Percentiles rank a stretch among this genome's conserved stretches.
Evolutionary conservation across 1,139 yeast species (phyloP).

Genomic region (Lodderomyces margitis): DNA sequence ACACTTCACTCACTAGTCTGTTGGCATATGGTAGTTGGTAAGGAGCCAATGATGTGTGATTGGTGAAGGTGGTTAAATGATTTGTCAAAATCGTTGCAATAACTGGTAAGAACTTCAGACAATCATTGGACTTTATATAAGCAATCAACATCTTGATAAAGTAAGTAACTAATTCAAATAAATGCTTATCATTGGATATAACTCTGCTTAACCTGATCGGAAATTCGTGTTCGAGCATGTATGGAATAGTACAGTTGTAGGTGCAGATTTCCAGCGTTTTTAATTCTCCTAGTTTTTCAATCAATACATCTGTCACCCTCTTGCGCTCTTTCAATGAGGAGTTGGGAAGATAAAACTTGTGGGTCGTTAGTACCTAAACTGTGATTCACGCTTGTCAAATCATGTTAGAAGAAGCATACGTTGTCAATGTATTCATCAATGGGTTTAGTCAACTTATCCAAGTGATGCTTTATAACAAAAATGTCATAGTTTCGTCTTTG

Average conservation of each 20-base stretch:
- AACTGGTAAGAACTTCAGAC: background rate
- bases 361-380: background rate
- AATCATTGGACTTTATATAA: background rate
- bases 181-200: background rate
- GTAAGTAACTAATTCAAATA: slow-evolving; percentile 1
- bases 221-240: slow-evolving; percentile 1
- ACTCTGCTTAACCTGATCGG: background rate
- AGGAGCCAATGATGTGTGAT: background rate
- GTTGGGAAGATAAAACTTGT: background rate
- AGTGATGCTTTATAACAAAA: background rate
- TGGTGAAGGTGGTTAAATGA: background rate
- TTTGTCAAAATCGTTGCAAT: background rate
- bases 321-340: background rate
- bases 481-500: background rate
- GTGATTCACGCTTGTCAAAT: background rate
- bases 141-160: slow-evolving; percentile 2
- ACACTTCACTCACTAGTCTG: slow-evolving; percentile 6
- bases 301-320: slow-evolving; percentile 1
- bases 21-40: slow-evolving; percentile 7
- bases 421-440: slow-evolving; percentile 4
- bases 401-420: no score
- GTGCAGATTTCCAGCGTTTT: background rate
- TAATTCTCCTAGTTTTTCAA: slow-evolving; percentile 3
- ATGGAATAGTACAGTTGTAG: background rate
- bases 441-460: slow-evolving; percentile 1